Evolutionary conservation across 768 basidiomycete species (phyloP), one percentile per base, ranked within the genome.

Genomic region (Coprinopsis cinerea): DNA sequence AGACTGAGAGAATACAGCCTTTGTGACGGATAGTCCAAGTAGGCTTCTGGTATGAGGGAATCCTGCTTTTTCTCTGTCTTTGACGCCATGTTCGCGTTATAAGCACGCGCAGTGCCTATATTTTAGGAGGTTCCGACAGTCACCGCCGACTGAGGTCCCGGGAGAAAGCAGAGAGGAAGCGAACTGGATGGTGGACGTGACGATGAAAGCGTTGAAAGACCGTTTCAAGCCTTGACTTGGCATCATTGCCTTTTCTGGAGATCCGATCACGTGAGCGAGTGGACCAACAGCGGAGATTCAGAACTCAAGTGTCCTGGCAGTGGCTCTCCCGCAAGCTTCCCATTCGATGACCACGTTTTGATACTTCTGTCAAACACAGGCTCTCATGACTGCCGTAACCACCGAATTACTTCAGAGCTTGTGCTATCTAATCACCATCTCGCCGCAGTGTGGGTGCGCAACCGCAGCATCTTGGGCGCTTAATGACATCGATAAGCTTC

Each of bases 1-100:
- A 92, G 66, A 53, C 89, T 86, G 37, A 90, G 71, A 54, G 78
- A 77, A 59, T 93, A 90, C 4, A 88, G 75, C 44, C 92, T 75
- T 62, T 92, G 88, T 14, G 88, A 83, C 18, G 88, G 87, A 3
- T 82, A 71, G 59, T 88, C 86, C 25, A 92, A 56, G 60, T 81
- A 82, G 49, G 73, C 76, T 64, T 89, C 85, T 25, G 90, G 79
- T 44, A 95, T 82, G 30, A 87, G 70, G 35, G 90, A 70, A 44
- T 56, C 42, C 24, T 18, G 32, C n/a, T n/a, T 30, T 7, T 13
- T 28, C 40, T n/a, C 40, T 35, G 50, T 20, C 35, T 39, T 51
- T 30, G 43, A 24, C 34, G 50, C 44, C 50, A 51, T 51, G 18
- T 22, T 32, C 44, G 44, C 44, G 44, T 20, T 18, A 18, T 7